These are phyloP conservation scores for Tylopilus felleus DNA, from an alignment of 768 basidiomycete species.

Conservation along the genomic window DNA sequence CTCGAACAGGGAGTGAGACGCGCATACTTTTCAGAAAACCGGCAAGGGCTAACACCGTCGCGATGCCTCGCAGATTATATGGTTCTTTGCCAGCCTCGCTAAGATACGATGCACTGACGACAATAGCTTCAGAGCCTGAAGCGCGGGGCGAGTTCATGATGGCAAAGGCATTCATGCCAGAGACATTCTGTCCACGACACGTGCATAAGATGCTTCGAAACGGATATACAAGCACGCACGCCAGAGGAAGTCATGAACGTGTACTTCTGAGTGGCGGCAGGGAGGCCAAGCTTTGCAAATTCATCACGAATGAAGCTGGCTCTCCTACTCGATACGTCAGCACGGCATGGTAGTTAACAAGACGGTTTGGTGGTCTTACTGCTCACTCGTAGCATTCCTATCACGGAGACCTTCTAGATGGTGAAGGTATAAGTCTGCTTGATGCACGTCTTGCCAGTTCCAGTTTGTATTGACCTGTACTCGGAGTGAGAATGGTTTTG, in stretches of 20 bases:
- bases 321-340: constrained; percentile 44
- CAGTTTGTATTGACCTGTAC: constrained; percentile 85
- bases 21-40: constrained; percentile 73
- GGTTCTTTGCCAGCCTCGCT: constrained; percentile 57
- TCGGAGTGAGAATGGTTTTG: not conserved
- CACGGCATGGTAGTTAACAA: not conserved
- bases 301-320: constrained; percentile 58
- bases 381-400: constrained; percentile 59
- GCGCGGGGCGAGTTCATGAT: constrained; percentile 79
- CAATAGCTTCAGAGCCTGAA: constrained; percentile 91
- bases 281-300: constrained; percentile 73
- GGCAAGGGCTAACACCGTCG: constrained; percentile 84
- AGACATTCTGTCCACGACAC: constrained; percentile 40
- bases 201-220: not conserved
- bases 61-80: constrained; percentile 81
- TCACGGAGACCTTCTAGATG: constrained; percentile 62
- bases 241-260: constrained; percentile 47
- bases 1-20: not conserved
- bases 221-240: constrained; percentile 34
- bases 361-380: constrained; percentile 48
- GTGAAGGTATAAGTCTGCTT: constrained; percentile 77
- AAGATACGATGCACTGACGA: constrained; percentile 88
- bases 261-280: constrained; percentile 68
- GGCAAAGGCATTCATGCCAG: constrained; percentile 81
- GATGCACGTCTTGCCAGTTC: constrained; percentile 87